A percentile compares a stretch with the other conserved stretches of the same genome.
Conservation (phyloP, 2,329 filamentous ascomycete species). For the Sporothrix sp. region DNA sequence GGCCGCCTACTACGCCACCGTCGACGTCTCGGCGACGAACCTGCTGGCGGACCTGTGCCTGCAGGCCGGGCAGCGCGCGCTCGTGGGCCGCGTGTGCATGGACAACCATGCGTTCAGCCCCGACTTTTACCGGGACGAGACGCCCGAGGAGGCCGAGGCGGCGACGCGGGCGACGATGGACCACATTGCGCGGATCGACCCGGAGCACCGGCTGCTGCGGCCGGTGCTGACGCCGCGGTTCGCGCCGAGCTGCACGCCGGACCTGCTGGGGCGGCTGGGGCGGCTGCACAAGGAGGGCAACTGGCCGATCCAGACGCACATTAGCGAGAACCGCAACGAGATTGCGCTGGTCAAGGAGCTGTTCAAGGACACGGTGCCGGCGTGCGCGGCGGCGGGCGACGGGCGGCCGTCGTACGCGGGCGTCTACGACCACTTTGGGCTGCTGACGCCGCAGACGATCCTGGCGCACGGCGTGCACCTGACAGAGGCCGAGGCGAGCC, state of each 20-base stretch:
- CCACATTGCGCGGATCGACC: conserved; percentile 61
- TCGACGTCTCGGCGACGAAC: conserved; percentile 81
- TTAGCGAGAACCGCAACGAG: conserved; percentile 74
- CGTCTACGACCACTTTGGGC: conserved; percentile 65
- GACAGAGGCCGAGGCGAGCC: conserved; percentile 50
- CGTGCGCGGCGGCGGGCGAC: conserved; percentile 25
- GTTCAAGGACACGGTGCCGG: conserved; percentile 42
- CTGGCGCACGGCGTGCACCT: conserved; percentile 81
- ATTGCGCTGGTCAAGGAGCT: conserved; percentile 57
- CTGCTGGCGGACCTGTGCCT: conserved; percentile 77
- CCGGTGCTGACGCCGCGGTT: conserved; percentile 73
- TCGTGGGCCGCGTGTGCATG: conserved; percentile 95
- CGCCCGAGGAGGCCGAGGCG: conserved; percentile 44
- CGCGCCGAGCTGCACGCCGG: conserved; percentile 51
- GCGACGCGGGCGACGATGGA: conserved; percentile 51
- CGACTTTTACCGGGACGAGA: conserved; percentile 68
- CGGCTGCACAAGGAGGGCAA: conserved; percentile 50
- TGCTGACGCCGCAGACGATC: conserved; percentile 65
- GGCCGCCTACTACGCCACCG: conserved; percentile 88
- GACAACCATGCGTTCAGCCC: conserved; percentile 59
- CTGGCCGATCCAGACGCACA: conserved; percentile 76
- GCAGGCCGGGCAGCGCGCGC: conserved; percentile 71
- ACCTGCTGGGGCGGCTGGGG: conserved; percentile 55
- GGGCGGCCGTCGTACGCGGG: conserved; percentile 50
- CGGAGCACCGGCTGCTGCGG: conserved; percentile 51